Evolutionary conservation across 2,329 filamentous ascomycete genomes (phyloP).

Genomic region (Botrytis porri): DNA sequence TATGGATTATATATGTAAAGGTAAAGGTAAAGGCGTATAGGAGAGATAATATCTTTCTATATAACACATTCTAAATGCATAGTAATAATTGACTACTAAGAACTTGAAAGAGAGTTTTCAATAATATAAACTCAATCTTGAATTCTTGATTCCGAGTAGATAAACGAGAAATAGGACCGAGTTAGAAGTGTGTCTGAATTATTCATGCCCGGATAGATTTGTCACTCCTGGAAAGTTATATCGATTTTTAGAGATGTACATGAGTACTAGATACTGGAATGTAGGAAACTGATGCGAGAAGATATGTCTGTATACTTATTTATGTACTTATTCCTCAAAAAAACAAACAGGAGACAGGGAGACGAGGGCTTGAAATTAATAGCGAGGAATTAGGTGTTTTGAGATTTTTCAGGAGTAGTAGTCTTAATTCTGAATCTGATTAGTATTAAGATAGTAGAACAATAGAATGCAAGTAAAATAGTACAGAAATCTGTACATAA

Average conservation of each 20-base stretch:
- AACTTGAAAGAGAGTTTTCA: background rate
- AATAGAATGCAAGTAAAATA: background rate
- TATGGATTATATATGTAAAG: background rate
- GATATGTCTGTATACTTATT: too few relatives aligned
- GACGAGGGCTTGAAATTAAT: background rate
- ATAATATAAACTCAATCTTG: fast-evolving
- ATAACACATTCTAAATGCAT: fast-evolving
- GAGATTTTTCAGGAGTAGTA: background rate
- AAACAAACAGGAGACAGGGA: too few relatives aligned
- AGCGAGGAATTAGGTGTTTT: background rate
- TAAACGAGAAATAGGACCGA: background rate
- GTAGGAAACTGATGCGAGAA: background rate
- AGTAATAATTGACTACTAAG: background rate
- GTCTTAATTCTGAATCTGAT: background rate
- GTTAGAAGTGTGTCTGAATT: too few relatives aligned
- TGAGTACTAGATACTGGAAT: fast-evolving
- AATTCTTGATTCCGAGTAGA: background rate
- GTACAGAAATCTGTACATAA: background rate
- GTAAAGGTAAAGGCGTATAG: fast-evolving
- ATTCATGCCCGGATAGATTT: too few relatives aligned
- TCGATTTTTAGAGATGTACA: background rate
- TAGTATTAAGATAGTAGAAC: background rate
- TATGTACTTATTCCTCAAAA: too few relatives aligned
- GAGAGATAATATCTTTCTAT: fast-evolving
- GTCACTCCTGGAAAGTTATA: too few relatives aligned